Base-by-base conservation (phyloP, 768 basidiomycete genomes). In the Lentinus brumalis region DNA sequence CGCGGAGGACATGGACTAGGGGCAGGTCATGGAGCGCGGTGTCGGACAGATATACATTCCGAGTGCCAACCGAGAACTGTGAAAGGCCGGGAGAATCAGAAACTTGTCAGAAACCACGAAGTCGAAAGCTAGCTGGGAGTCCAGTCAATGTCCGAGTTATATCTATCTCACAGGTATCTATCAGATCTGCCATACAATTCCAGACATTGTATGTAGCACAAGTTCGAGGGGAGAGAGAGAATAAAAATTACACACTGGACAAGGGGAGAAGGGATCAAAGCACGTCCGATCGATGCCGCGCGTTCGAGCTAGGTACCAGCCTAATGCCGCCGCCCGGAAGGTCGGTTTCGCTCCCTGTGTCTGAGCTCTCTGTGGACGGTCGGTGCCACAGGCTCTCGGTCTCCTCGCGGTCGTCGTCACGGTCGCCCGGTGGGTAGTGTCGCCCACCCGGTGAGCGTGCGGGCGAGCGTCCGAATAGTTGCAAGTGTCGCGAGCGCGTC, bases 381-480 rank as follows among this genome's bases (percentile, higher is more conserved):
- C 65, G 45, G 18, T 64, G 62, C 66, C 62, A 70, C 9, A 74
- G 61, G 44, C 68, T 67, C 56, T 61, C 61, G 57, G 70, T 73
- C 66, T 73, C 71, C 57, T 70, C 71, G 40, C 53, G 61, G 57
- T 73, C 72, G 35, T 69, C 69, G 5, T 65, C 64, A 5, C 56
- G 53, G 39, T 63, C 56, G 30, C 69, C 67, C 14, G 61, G 59
- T 5, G 72, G 72, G 46, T 73, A 73, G 35, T 67, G 46, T 35
- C 66, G 59, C 14, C 47, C 63, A n/a, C 59, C 45, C 18, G 41
- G 65, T 15, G 46, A 60, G 51, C 59, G 60, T 44, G 40, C 49
- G 39, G 41, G 65, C 14, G 46, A 60, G 51, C 59, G 60, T 44
- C 45, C 49, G 39, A 56, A 60, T 39, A 59, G 67, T 21, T 62